phyloP scores from a whole-genome alignment of 169 alveolate genomes.

The Toxoplasma gondii region DNA sequence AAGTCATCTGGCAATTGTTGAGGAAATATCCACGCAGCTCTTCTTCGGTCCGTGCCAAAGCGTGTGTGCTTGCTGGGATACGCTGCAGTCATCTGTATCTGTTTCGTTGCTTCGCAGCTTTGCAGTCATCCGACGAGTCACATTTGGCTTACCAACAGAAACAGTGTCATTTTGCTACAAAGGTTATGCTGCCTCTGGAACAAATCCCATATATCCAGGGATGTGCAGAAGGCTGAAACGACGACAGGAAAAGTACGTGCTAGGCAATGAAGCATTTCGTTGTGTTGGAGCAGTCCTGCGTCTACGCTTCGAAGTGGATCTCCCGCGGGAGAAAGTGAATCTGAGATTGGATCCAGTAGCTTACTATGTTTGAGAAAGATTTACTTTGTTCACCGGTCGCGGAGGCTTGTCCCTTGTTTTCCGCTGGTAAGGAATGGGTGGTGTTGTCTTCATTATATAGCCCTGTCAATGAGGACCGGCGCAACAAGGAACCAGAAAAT shows the following conservation, averaged over 20 bases:
- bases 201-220: constrained; percentile 16
- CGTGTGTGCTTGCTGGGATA: no score
- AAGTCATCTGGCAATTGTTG: no score
- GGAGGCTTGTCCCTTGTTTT: background rate
- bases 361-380: constrained; percentile 1
- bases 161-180: no score
- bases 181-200: background rate
- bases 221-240: background rate
- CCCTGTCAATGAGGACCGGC: background rate
- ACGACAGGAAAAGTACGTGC: background rate
- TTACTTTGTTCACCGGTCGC: constrained; percentile 24
- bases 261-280: no score
- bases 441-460: background rate
- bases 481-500: no score
- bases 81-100: no score
- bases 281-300: no score
- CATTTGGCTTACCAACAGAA: no score
- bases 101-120: background rate
- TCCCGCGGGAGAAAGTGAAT: no score
- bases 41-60: no score
- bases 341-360: background rate
- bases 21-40: no score
- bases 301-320: background rate
- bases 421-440: background rate
- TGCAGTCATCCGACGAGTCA: background rate